Evolutionary conservation across 164 flowering plant genomes (phyloP).

Genomic region (Aristolochia contorta): DNA sequence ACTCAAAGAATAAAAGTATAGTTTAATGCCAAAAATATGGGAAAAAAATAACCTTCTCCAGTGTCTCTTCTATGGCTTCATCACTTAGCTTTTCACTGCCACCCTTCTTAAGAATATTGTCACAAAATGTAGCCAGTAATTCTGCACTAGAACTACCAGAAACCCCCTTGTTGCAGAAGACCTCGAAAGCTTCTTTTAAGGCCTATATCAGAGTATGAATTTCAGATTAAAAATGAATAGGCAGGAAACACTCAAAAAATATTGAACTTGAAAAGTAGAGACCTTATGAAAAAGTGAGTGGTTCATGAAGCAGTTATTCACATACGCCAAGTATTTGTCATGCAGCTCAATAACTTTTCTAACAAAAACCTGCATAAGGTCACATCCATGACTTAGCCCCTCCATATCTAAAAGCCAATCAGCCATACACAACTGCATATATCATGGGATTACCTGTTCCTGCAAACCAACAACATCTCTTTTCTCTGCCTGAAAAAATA

Average conservation of each 20-base stretch:
- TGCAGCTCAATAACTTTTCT: conserved; percentile 89
- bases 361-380: conserved; percentile 59
- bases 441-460: conserved; percentile 54
- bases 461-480: conserved; percentile 70
- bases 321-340: conserved; percentile 84
- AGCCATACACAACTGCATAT: not conserved
- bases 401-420: not conserved
- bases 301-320: conserved; percentile 63
- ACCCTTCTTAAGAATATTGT: conserved; percentile 89
- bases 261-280: conserved; percentile 3
- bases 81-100: conserved; percentile 92
- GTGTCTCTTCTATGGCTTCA: conserved; percentile 91
- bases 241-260: not conserved
- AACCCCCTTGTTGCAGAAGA: conserved; percentile 86
- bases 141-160: conserved; percentile 90
- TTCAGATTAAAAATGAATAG: not conserved
- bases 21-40: too few species aligned
- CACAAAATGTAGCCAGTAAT: conserved; percentile 83
- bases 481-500: conserved; percentile 58
- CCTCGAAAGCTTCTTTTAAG: conserved; percentile 92
- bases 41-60: conserved; percentile 54
- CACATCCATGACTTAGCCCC: too few species aligned
- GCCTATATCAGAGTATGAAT: conserved; percentile 34
- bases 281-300: conserved; percentile 97
- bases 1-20: too few species aligned